These are phyloP conservation scores for Hexamita inflata DNA, from an alignment of 208 protist species.

Conservation along the genomic window DNA sequence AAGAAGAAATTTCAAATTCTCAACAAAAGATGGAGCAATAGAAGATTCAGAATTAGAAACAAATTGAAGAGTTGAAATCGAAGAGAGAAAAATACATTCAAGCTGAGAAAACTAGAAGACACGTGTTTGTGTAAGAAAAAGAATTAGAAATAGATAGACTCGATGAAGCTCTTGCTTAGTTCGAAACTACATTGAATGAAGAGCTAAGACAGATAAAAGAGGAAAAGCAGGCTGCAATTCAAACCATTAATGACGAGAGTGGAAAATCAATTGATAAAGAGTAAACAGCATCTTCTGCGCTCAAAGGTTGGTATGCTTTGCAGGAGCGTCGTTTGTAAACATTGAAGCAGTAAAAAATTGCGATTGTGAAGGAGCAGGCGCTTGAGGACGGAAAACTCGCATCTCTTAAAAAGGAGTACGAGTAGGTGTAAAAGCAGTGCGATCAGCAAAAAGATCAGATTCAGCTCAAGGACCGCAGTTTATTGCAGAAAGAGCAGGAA, in stretches of 20 bases:
- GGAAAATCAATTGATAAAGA: neutral
- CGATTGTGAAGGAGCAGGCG: neutral
- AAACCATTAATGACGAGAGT: neutral
- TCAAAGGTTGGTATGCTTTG: neutral
- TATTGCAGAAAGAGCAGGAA: neutral
- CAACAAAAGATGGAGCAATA: neutral
- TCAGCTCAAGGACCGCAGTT: neutral
- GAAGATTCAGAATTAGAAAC: neutral
- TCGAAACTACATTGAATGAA: neutral
- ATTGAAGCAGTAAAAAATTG: neutral
- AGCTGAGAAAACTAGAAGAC: neutral
- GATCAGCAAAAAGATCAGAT: neutral
- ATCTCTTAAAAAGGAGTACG: neutral
- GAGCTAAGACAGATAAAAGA: constrained; percentile 12
- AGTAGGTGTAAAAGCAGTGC: neutral
- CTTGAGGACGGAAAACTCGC: neutral
- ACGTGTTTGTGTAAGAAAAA: neutral
- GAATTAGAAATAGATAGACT: neutral
- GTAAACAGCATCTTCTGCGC: neutral
- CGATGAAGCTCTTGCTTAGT: neutral
- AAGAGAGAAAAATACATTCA: neutral
- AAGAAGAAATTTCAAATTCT: neutral
- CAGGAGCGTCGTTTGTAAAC: neutral
- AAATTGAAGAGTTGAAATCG: neutral
- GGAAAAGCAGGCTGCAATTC: neutral